Evolutionary conservation across 805 yeast genomes (phyloP), one percentile per base, ranked within the genome.

Genomic region (Kazachstania taianensis): DNA sequence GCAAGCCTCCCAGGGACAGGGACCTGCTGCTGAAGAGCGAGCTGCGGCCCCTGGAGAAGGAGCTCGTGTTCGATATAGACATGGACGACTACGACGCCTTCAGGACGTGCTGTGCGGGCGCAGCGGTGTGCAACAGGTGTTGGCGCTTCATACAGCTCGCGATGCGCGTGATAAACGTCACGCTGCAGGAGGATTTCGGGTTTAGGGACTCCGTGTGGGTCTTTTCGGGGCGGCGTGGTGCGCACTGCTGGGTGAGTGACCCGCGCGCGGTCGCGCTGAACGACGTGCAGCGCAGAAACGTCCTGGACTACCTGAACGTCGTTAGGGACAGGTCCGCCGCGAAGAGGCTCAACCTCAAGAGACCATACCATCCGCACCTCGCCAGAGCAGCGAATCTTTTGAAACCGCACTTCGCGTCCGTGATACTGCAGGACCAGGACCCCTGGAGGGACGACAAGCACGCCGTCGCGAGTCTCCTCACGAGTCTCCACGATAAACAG

Each of bases 211-310:
- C 85, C 53, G 66, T 92, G 33, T 92, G 97, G 97, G 95, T 89
- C 4, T 92, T 84, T 53, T 85, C 96, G 1, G 98, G 98, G 32
- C 81, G 98, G 67, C 82, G 98, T 72, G 98, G 98, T 59, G 94
- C 94, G 12, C 98, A 92, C 67, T 94, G 97, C 52, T 92, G 98
- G 98, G 70, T 92, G 17, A 82, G 94, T 59, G 98, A 92, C 55
- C 61, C 70, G 37, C 65, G 87, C 32, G 96, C 96, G 1, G 65
- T 96, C 38, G 49, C 56, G 2, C 59, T 92, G 42, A 81, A 74
- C 43, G 97, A 92, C 55, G 50, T 65, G 5, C 73, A 75, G 41
- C 72, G 98, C 50, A 69, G 80, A 48, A 75, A 94, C 3, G 72
- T 92, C 9, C 78, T 87, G 22, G 87, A 83, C 45, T 92, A 92